phyloP scores from a whole-genome alignment of 306 rosid genomes.

The Prunus salicina region DNA sequence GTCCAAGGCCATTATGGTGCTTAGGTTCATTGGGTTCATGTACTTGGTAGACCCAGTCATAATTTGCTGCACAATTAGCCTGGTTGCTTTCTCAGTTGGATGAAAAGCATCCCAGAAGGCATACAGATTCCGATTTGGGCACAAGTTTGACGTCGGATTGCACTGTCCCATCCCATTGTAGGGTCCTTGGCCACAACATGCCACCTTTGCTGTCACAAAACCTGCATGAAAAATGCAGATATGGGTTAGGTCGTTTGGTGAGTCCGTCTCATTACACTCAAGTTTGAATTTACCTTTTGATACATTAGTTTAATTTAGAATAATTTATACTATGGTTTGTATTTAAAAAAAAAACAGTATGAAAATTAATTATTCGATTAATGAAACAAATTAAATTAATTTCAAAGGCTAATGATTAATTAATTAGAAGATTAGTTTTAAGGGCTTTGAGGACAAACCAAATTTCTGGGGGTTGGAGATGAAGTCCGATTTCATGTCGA shows the following conservation, averaged over 20 bases:
- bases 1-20: constrained; percentile 51
- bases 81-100: constrained; percentile 50
- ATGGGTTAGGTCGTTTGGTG: no score
- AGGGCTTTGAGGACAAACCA: constrained; percentile 27
- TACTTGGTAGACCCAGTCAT: constrained; percentile 35
- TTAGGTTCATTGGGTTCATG: constrained; percentile 57
- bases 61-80: constrained; percentile 36
- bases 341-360: no score
- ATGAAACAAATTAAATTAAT: background rate
- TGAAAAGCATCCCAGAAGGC: constrained; percentile 62
- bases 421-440: background rate
- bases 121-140: constrained; percentile 40
- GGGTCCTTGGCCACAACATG: constrained; percentile 77
- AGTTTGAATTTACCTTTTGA: accelerated
- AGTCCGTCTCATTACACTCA: no score
- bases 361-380: no score
- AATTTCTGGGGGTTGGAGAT: constrained; percentile 35
- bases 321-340: no score
- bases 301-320: no score
- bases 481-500: constrained; percentile 44
- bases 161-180: constrained; percentile 58
- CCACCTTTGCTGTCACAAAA: constrained; percentile 52
- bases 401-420: background rate
- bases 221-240: constrained; percentile 17
- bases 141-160: constrained; percentile 32